Evolutionary conservation across 2,329 filamentous ascomycete genomes (phyloP), one percentile per base, ranked within the genome.

Genomic region (Paradendryphiella salina): DNA sequence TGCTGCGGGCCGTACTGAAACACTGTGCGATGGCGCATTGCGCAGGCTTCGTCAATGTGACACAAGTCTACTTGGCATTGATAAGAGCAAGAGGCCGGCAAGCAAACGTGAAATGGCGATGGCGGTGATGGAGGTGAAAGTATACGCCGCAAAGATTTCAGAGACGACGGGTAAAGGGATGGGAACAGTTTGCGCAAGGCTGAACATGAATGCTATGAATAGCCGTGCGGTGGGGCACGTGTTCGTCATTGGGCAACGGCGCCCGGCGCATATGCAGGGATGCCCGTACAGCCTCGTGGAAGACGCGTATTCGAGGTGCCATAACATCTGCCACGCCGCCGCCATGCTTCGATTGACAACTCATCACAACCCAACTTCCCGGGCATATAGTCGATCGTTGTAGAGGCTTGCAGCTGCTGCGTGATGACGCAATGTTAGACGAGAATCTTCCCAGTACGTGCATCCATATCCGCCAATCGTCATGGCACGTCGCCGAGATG

Each of bases 391-490:
- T 15, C 33, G 29, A 41, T 42, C 32, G 7, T 35, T 26, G 17
- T 11, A 14, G 14, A 20, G 14, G 3, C 1, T 23, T 21, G 33
- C 9, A 7, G 15, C 18, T 28, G 23, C 34, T 36, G 28, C 48
- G 51, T 37, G 18, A 66, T 69, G 65, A 51, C 57, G 57, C 63
- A 50, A 96, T 96, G 91, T 82, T 96, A 65, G 91, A 96, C 85
- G 90, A 95, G 73, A 96, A 92, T 73, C 84, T 96, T n/a, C 92
- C 92, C 48, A 90, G 81, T 82, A 56, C 23, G 52, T 40, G 26
- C 37, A 17, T 10, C 37, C 33, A 41, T 21, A 15, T 17, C 21
- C 15, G 14, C 32, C 36, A 38, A 52, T 38, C 35, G 31, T 34
- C 15, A 26, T 42, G 17, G 7, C 26, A 39, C 21, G 18, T 11